phyloP scores from a whole-genome alignment of 2,329 filamentous ascomycete species.

The Exserohilum turcica region DNA sequence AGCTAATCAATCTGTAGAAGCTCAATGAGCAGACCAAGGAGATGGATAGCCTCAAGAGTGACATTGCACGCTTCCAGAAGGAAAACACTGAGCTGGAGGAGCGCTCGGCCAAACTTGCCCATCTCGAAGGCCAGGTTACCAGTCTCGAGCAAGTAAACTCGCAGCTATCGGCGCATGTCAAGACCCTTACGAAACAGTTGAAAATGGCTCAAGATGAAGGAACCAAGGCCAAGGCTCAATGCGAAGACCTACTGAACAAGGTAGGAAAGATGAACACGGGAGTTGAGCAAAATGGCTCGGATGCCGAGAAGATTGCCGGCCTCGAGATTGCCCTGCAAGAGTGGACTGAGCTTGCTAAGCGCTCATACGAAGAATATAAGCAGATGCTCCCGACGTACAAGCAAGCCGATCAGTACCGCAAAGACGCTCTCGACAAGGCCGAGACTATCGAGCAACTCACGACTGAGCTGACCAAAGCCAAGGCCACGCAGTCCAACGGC shows the following conservation, averaged over 20 bases:
- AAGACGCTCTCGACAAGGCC: slow-evolving; percentile 20
- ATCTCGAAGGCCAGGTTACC: slow-evolving; percentile 19
- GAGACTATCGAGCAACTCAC: slow-evolving; percentile 24
- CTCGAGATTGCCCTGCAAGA: slow-evolving; percentile 18
- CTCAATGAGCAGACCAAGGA: slow-evolving; percentile 27
- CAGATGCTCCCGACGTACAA: slow-evolving; percentile 27
- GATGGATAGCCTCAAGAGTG: slow-evolving; percentile 16
- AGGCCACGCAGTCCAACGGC: slow-evolving; percentile 19
- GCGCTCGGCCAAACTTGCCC: slow-evolving; percentile 13
- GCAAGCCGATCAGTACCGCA: slow-evolving; percentile 25
- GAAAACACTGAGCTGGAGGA: slow-evolving; percentile 24
- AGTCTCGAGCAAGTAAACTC: slow-evolving; percentile 11
- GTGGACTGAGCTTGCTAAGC: slow-evolving; percentile 34
- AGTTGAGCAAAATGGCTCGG: neutral
- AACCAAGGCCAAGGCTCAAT: slow-evolving; percentile 3
- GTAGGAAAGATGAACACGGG: slow-evolving; percentile 1
- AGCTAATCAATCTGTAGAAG: slow-evolving; percentile 12
- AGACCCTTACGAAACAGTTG: slow-evolving; percentile 17
- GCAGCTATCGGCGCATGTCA: slow-evolving; percentile 12
- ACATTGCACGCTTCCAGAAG: slow-evolving; percentile 15
- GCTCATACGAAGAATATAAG: slow-evolving; percentile 35
- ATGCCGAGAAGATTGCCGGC: slow-evolving; percentile 10
- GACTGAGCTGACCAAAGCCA: slow-evolving; percentile 21
- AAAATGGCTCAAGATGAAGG: slow-evolving; percentile 8
- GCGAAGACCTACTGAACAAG: slow-evolving; percentile 12